These are phyloP conservation scores for Tephrocybe sp. DNA, from an alignment of 768 basidiomycete species.

Conservation along the genomic window DNA sequence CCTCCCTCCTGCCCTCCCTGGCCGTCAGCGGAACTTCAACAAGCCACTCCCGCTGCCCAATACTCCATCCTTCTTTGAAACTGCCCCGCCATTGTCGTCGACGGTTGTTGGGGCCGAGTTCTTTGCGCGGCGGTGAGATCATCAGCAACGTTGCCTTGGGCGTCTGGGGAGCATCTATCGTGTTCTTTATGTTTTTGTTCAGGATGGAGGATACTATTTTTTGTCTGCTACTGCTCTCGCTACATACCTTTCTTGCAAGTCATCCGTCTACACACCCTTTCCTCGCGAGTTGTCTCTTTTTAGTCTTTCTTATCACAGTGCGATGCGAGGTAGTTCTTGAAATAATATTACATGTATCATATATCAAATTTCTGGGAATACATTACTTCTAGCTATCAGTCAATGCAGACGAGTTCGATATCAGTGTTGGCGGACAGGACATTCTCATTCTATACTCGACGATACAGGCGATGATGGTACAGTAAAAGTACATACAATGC, in stretches of 20 bases:
- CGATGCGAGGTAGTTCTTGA: slow-evolving; percentile 10
- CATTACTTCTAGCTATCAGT: background rate
- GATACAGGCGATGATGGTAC: too few relatives aligned
- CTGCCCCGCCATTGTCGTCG: slow-evolving; percentile 16
- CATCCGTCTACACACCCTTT: background rate
- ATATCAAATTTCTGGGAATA: slow-evolving; percentile 8
- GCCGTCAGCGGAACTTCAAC: slow-evolving; percentile 9
- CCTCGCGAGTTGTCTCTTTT: background rate
- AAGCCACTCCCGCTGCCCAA: slow-evolving; percentile 13
- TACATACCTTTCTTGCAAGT: background rate
- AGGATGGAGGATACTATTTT: background rate
- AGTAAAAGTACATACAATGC: background rate
- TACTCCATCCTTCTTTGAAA: slow-evolving; percentile 20
- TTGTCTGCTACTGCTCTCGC: too few relatives aligned
- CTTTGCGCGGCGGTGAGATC: slow-evolving; percentile 7
- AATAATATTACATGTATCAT: slow-evolving; percentile 18
- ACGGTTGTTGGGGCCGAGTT: slow-evolving; percentile 19
- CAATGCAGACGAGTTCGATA: too few relatives aligned
- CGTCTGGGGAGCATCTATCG: slow-evolving; percentile 3
- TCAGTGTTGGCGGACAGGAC: too few relatives aligned
- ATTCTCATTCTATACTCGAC: too few relatives aligned
- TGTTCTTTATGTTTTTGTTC: background rate
- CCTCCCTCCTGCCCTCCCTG: slow-evolving; percentile 17
- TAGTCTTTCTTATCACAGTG: background rate
- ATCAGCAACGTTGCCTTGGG: slow-evolving; percentile 10